phyloP scores from a whole-genome alignment of 495 filamentous ascomycete genomes.

The Wilcoxina mikolae region DNA sequence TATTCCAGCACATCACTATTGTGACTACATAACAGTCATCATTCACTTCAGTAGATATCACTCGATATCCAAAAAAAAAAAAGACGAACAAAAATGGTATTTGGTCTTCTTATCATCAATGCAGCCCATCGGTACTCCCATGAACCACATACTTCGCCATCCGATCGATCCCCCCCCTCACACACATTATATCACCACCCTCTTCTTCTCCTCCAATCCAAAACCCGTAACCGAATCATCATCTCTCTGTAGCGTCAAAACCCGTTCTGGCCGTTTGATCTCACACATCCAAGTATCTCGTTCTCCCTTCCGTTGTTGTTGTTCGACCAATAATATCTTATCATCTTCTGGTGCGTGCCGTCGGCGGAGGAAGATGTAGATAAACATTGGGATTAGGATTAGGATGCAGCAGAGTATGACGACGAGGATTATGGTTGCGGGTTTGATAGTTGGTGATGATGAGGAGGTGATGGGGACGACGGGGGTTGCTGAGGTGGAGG shows the following conservation, averaged over 20 bases:
- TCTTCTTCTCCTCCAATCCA: too few relatives aligned
- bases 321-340: not conserved
- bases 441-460: not conserved
- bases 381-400: not conserved
- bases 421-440: not conserved
- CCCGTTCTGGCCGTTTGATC: not conserved
- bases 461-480: not conserved
- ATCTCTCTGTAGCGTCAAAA: not conserved
- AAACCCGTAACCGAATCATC: too few relatives aligned
- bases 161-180: too few relatives aligned
- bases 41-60: too few relatives aligned
- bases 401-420: not conserved
- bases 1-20: too few relatives aligned
- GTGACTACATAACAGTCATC: too few relatives aligned
- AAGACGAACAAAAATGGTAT: too few relatives aligned
- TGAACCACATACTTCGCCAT: too few relatives aligned
- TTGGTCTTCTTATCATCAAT: too few relatives aligned
- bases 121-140: too few relatives aligned
- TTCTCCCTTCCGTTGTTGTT: not conserved
- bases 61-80: too few relatives aligned
- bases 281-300: constrained; percentile 2
- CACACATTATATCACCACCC: too few relatives aligned
- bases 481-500: not conserved
- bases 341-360: not conserved
- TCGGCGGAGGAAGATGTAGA: not conserved